Percentiles rank a stretch among this genome's conserved stretches.
Evolutionary conservation across 176 grass and related monocot genomes (phyloP).

Genomic region (Puya raimondii): DNA sequence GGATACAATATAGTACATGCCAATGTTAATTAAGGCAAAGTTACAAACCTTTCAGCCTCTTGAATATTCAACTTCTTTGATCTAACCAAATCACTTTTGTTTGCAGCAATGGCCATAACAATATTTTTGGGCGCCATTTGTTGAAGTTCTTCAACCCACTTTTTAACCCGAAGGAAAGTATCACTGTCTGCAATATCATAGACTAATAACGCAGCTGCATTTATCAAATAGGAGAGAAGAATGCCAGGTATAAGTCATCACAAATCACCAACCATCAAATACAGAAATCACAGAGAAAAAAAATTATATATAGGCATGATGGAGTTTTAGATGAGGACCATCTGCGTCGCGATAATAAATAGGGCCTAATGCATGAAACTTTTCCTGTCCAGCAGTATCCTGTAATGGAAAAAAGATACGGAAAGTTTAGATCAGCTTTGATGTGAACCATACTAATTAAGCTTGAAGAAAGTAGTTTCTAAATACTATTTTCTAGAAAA

Average conservation of each 20-base stretch:
- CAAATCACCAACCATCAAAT: slow-evolving; percentile 5
- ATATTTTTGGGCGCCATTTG: slow-evolving; percentile 80
- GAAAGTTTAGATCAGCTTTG: slow-evolving; percentile 1
- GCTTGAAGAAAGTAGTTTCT: background rate
- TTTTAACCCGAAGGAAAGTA: slow-evolving; percentile 66
- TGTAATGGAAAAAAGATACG: slow-evolving; percentile 20
- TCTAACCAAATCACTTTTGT: slow-evolving; percentile 80
- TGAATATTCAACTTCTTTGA: slow-evolving; percentile 59
- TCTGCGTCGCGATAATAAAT: slow-evolving; percentile 86
- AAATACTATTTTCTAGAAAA: background rate
- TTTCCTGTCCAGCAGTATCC: slow-evolving; percentile 85
- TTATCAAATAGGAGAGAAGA: slow-evolving; percentile 12
- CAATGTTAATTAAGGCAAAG: background rate
- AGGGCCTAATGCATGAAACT: slow-evolving; percentile 67
- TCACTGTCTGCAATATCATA: slow-evolving; percentile 67
- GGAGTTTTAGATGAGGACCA: slow-evolving; percentile 22
- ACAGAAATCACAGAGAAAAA: background rate
- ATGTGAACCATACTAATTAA: background rate
- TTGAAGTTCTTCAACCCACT: slow-evolving; percentile 85
- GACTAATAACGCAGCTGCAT: slow-evolving; percentile 72
- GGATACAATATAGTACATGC: background rate
- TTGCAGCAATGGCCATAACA: slow-evolving; percentile 59
- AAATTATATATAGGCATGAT: background rate
- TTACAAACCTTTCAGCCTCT: slow-evolving; percentile 38
- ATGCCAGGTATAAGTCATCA: background rate